Evolutionary conservation across 768 basidiomycete species (phyloP).

Genomic region (Floccularia luteovirens): DNA sequence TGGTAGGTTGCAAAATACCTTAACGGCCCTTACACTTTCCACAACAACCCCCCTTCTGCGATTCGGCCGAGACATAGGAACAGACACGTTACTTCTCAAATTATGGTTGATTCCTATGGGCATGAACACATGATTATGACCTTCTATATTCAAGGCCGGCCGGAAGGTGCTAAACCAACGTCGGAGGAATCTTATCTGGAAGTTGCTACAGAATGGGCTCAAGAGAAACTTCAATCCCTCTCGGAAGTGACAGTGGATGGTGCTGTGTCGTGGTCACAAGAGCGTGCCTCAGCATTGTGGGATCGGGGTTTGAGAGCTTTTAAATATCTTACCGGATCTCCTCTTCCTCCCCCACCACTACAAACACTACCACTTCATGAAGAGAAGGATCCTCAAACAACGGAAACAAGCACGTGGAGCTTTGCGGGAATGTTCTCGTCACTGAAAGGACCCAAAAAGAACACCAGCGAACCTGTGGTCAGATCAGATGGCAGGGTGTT

Average conservation of each 20-base stretch:
- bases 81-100: conserved; percentile 73
- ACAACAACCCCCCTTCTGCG: conserved; percentile 76
- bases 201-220: conserved; percentile 31
- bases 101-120: conserved; percentile 64
- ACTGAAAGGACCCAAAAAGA: conserved; percentile 33
- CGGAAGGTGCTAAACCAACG: conserved; percentile 26
- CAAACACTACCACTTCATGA: conserved; percentile 21
- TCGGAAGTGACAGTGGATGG: conserved; percentile 54
- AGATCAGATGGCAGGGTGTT: conserved; percentile 35
- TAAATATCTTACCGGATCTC: conserved; percentile 66
- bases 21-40: conserved; percentile 61
- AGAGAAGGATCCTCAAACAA: conserved; percentile 13
- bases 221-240: conserved; percentile 28
- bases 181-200: conserved; percentile 39
- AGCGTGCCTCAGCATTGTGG: conserved; percentile 27
- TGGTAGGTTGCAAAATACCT: conserved; percentile 63
- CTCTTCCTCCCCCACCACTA: conserved; percentile 27
- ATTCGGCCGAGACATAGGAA: conserved; percentile 76
- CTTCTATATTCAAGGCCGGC: conserved; percentile 68
- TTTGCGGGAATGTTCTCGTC: conserved; percentile 67
- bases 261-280: conserved; percentile 36
- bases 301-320: conserved; percentile 53
- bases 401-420: conserved; percentile 38
- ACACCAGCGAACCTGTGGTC: conserved; percentile 16
- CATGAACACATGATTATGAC: conserved; percentile 81